phyloP scores from a whole-genome alignment of 179 eudicot species.

The Camellia oleifera region DNA sequence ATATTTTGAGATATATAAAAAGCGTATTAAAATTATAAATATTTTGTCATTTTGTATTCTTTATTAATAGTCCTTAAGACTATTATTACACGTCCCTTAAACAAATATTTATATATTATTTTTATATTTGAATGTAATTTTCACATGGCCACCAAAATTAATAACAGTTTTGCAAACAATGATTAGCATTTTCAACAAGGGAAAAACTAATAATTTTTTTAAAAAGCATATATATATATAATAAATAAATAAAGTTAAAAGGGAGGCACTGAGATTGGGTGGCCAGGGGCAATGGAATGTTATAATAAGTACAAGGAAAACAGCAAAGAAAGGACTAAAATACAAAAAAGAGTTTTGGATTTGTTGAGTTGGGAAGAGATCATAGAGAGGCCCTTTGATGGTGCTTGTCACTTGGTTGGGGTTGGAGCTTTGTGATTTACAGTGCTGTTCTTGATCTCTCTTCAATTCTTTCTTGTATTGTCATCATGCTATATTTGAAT shows the following conservation, averaged over 20 bases:
- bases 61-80: no score
- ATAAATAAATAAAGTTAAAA: neutral
- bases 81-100: no score
- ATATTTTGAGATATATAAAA: no score
- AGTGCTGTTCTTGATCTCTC: neutral
- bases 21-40: no score
- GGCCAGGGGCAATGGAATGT: constrained; percentile 1
- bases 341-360: constrained; percentile 18
- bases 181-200: no score
- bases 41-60: no score
- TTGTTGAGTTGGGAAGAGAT: constrained; percentile 12
- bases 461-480: neutral
- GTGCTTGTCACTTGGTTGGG: neutral
- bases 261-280: neutral
- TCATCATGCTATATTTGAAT: neutral
- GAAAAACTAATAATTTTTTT: no score
- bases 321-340: constrained; percentile 8
- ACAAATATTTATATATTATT: no score
- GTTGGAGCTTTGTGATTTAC: constrained; percentile 9
- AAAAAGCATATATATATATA: no score
- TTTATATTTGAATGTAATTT: no score
- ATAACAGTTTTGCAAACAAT: no score
- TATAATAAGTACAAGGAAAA: constrained; percentile 10
- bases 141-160: no score
- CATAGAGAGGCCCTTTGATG: constrained; percentile 11